A percentile compares a stretch with the other conserved stretches of the same genome.
These are phyloP conservation scores for Ceratonia siliqua DNA, from an alignment of 306 rosid species.

Conservation along the genomic window DNA sequence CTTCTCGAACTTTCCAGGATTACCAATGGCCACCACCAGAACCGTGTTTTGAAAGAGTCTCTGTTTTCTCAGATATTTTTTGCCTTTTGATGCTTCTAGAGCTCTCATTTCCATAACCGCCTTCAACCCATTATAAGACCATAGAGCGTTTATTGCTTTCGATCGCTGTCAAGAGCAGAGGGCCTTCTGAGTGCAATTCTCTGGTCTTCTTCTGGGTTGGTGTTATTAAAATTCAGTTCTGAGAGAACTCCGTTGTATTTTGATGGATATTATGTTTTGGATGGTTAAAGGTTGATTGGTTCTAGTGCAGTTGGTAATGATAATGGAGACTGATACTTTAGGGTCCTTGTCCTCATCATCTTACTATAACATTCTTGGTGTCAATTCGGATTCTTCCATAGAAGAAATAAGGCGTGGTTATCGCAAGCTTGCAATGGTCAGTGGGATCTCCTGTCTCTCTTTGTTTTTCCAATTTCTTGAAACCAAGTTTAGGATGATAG, in stretches of 20 bases:
- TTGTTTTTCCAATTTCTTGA: neutral
- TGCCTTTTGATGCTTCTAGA: conserved; percentile 24
- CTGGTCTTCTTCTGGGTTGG: neutral
- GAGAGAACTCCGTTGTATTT: neutral
- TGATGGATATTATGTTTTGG: neutral
- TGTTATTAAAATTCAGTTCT: too few species aligned
- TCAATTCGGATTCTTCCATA: conserved; percentile 45
- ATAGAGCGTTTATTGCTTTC: too few species aligned
- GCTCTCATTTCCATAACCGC: neutral
- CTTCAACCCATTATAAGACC: conserved; percentile 12
- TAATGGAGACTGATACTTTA: conserved; percentile 32
- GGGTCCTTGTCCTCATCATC: conserved; percentile 11
- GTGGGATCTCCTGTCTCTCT: neutral
- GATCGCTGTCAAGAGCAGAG: neutral
- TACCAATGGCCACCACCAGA: neutral
- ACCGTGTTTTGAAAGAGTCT: neutral
- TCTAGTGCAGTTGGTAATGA: neutral
- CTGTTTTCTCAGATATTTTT: conserved; percentile 12
- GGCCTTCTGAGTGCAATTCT: neutral
- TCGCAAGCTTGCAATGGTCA: conserved; percentile 78
- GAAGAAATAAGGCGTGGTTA: conserved; percentile 82
- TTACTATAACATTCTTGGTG: conserved; percentile 71
- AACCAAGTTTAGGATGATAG: neutral
- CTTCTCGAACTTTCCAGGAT: conserved; percentile 50
- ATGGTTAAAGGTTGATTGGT: neutral